Evolutionary conservation across 768 basidiomycete genomes (phyloP).

Genomic region (Boletus pseudopeckii): DNA sequence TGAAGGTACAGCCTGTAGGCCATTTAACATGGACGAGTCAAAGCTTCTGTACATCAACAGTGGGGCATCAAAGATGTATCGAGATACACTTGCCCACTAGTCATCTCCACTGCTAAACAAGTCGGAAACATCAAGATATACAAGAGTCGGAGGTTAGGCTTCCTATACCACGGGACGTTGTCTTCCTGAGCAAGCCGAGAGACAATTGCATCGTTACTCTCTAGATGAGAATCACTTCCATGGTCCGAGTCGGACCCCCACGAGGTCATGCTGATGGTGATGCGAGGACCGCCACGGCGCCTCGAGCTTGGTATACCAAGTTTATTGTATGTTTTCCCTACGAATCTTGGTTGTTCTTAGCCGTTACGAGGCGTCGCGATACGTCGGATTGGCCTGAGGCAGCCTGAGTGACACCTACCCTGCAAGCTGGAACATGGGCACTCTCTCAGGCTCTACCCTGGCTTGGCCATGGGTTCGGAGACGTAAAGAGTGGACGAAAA

Average conservation of each 20-base stretch:
- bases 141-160: slow-evolving; percentile 51
- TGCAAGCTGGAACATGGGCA: too few species aligned
- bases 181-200: slow-evolving; percentile 35
- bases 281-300: not conserved
- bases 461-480: too few species aligned
- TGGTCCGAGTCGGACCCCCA: too few species aligned
- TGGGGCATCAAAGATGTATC: not conserved
- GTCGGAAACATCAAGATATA: slow-evolving; percentile 54
- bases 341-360: too few species aligned
- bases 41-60: not conserved
- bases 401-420: too few species aligned
- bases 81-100: slow-evolving; percentile 3
- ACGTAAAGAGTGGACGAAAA: too few species aligned
- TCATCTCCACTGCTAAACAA: slow-evolving; percentile 10
- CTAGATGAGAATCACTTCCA: not conserved
- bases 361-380: too few species aligned
- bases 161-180: slow-evolving; percentile 55
- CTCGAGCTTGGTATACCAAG: not conserved
- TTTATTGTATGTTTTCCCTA: too few species aligned
- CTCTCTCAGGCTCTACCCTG: too few species aligned
- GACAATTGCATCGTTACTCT: slow-evolving; percentile 7
- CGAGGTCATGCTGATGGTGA: not conserved
- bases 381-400: too few species aligned
- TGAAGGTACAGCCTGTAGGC: slow-evolving; percentile 54
- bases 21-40: slow-evolving; percentile 57